Evolutionary conservation across 176 grass and related monocot genomes (phyloP).

Genomic region (barley (Hordeum vulgare)): DNA sequence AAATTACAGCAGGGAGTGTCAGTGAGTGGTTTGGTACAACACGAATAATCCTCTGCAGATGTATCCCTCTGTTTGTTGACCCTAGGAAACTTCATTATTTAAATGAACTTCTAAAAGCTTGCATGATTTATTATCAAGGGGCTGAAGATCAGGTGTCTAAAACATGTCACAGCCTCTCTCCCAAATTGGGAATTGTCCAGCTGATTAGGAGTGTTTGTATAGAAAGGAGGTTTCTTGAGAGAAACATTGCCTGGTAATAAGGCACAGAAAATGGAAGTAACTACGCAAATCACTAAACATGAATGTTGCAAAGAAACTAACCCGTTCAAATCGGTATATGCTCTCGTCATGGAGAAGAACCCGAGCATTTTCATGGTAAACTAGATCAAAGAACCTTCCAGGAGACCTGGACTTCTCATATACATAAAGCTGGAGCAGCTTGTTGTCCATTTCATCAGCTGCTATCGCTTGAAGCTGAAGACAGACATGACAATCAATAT

Average conservation of each 20-base stretch:
- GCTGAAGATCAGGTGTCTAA: background rate
- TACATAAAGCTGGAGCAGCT: slow-evolving; percentile 53
- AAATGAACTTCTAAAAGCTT: background rate
- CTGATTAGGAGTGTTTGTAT: background rate
- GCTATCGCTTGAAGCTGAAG: slow-evolving; percentile 66
- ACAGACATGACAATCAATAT: slow-evolving; percentile 3
- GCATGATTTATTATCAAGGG: background rate
- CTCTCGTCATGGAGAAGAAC: slow-evolving; percentile 52
- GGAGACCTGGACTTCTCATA: slow-evolving; percentile 60
- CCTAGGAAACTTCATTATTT: background rate
- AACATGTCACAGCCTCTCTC: background rate
- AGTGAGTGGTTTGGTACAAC: background rate
- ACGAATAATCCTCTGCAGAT: background rate
- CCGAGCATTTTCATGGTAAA: slow-evolving; percentile 73
- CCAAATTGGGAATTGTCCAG: background rate
- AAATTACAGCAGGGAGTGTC: background rate
- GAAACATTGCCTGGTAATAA: background rate
- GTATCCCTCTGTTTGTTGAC: background rate
- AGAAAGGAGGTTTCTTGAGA: background rate
- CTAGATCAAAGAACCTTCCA: slow-evolving; percentile 39
- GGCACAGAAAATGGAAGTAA: background rate
- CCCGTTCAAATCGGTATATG: slow-evolving; percentile 57
- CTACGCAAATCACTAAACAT: background rate
- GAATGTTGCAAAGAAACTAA: slow-evolving; percentile 21
- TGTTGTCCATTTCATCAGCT: slow-evolving; percentile 56